Conservation (phyloP, 2,329 filamentous ascomycete species). For the Incumbomyces delicatus region DNA sequence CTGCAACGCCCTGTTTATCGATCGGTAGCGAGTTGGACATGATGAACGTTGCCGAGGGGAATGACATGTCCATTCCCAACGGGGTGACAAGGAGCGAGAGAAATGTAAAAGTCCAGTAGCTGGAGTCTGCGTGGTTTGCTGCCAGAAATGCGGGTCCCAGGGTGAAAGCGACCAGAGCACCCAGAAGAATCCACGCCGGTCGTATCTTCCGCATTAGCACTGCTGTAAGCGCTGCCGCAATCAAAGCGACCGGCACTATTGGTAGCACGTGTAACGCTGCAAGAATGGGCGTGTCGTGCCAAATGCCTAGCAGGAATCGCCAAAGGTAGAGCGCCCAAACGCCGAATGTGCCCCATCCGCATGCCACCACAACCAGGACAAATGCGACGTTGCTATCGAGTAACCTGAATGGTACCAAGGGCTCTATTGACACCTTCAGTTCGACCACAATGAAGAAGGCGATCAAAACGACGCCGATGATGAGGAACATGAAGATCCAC, state of each 20-base stretch:
- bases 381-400: slow-evolving; percentile 42
- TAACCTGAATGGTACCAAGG: slow-evolving; percentile 38
- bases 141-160: slow-evolving; percentile 16
- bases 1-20: slow-evolving; percentile 23
- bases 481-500: slow-evolving; percentile 41
- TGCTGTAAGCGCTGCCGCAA: slow-evolving; percentile 24
- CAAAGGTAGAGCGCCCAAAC: slow-evolving; percentile 35
- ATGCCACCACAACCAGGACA: slow-evolving; percentile 44
- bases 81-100: slow-evolving; percentile 49
- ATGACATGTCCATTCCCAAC: slow-evolving; percentile 27
- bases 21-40: slow-evolving; percentile 23
- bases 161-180: slow-evolving; percentile 25
- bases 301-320: slow-evolving; percentile 25
- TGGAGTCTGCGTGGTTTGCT: slow-evolving; percentile 10
- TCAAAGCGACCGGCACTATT: slow-evolving; percentile 23
- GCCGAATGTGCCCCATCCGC: slow-evolving; percentile 44
- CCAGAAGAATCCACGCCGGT: slow-evolving; percentile 28
- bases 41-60: slow-evolving; percentile 22
- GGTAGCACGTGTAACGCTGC: slow-evolving; percentile 26
- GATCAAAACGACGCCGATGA: slow-evolving; percentile 37
- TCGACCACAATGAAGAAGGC: slow-evolving; percentile 40
- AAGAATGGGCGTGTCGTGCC: slow-evolving; percentile 21
- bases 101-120: slow-evolving; percentile 57
- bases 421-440: slow-evolving; percentile 30
- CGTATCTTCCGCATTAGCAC: slow-evolving; percentile 19